Evolutionary conservation across 495 filamentous ascomycete species (phyloP).

Genomic region (Lineolata rhizophorae): DNA sequence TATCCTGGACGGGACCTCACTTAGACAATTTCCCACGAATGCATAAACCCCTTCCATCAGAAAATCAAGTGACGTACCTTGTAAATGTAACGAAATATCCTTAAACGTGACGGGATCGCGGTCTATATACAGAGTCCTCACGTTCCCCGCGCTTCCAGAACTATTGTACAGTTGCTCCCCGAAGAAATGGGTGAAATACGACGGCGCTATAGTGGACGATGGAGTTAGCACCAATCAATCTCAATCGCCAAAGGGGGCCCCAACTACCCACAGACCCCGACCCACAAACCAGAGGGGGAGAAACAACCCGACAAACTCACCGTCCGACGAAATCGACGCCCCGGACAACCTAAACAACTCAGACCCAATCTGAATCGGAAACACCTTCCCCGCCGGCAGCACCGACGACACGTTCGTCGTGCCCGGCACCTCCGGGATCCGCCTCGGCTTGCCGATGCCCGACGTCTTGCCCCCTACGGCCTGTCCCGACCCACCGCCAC

Average conservation of each 20-base stretch:
- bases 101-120: conserved; percentile 76
- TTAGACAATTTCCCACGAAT: too few species aligned
- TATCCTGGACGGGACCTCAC: conserved; percentile 41
- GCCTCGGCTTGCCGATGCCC: too few species aligned
- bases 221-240: conserved; percentile 6
- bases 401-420: too few species aligned
- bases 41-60: neutral
- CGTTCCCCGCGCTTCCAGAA: conserved; percentile 31
- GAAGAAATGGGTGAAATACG: conserved; percentile 94
- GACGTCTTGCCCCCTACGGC: too few species aligned
- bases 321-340: conserved; percentile 88
- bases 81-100: conserved; percentile 77
- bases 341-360: conserved; percentile 83
- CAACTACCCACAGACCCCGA: neutral
- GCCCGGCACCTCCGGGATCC: too few species aligned
- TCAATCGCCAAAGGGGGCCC: too few species aligned
- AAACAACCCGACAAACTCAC: conserved; percentile 39
- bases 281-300: too few species aligned
- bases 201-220: conserved; percentile 60
- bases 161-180: conserved; percentile 50
- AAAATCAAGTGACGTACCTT: conserved; percentile 22
- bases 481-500: too few species aligned
- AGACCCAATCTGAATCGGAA: conserved; percentile 84
- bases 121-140: conserved; percentile 78
- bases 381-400: conserved; percentile 49